Evolutionary conservation across 176 grass and related monocot genomes (phyloP).

Genomic region (Oryza rufipogon): DNA sequence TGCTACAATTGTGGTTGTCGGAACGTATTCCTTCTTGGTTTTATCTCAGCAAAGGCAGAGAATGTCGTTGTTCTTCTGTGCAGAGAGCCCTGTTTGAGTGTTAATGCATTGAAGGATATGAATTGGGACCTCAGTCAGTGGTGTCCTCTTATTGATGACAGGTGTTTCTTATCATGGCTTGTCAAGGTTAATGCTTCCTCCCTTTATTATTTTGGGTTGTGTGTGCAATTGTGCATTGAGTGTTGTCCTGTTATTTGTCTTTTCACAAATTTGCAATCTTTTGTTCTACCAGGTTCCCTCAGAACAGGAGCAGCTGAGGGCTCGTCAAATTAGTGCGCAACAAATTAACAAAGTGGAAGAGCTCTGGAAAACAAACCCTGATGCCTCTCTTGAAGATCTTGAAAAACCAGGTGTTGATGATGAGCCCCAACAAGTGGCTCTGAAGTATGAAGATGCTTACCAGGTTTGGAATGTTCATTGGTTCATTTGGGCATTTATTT

Average conservation of each 20-base stretch:
- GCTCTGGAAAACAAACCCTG: constrained; percentile 97
- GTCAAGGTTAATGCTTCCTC: constrained; percentile 68
- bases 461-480: constrained; percentile 60
- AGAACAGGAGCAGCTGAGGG: constrained; percentile 96
- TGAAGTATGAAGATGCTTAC: constrained; percentile 99
- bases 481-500: not conserved
- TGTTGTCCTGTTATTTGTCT: constrained; percentile 5
- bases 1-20: constrained; percentile 98
- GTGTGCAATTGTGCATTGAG: not conserved
- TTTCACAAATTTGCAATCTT: constrained; percentile 37
- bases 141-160: constrained; percentile 98
- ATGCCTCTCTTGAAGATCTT: constrained; percentile 97
- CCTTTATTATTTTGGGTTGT: constrained; percentile 30
- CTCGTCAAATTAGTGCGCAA: constrained; percentile 95
- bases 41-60: constrained; percentile 97
- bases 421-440: constrained; percentile 80
- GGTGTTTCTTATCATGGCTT: constrained; percentile 97
- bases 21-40: constrained; percentile 98
- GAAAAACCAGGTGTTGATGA: constrained; percentile 98
- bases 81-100: constrained; percentile 98
- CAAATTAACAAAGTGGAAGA: constrained; percentile 99
- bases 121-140: constrained; percentile 99
- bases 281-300: constrained; percentile 73
- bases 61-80: constrained; percentile 97
- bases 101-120: constrained; percentile 98